Evolutionary conservation across 345 rosid species (phyloP), one percentile per base, ranked within the genome.

Genomic region (Eucalyptus cladocalyx): DNA sequence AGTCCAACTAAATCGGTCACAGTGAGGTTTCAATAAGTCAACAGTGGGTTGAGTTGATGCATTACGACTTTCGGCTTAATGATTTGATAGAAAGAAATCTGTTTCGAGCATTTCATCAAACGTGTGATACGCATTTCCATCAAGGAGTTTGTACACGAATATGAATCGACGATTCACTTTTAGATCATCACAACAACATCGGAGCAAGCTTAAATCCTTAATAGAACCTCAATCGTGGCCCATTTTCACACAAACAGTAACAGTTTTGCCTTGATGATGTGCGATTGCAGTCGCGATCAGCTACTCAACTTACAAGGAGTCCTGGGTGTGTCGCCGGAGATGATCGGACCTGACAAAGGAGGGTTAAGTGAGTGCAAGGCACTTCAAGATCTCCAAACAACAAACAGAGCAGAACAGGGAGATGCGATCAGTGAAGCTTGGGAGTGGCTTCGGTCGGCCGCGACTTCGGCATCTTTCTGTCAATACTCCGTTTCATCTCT

Each of bases 1-100:
- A 49, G 14, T 49, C 51, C 51, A 5, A 49, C 0, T 49, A 0
- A 49, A 49, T 0, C 51, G 0, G 51, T 2, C 51, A 49, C 0
- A 49, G 0, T 5, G 51, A 49, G 51, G 1, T 49, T 0, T 49
- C 6, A 49, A 48, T 14, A 49, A 49, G 3, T 2, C 51, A 49
- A 49, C 17, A 49, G 14, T 49, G 6, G 14, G 51, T 49, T 49
- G 51, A 49, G 51, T 49, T 49, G 50, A 49, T 49, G 0, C 0
- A 49, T 49, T 49, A 49, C 51, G 17, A 14, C 51, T 49, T 49
- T 49, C 3, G 51, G 51, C 51, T 49, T 17, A 51, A 51, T 51
- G 56, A 17, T 51, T 1, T 17, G 18, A 51, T 17, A 17, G 56
- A 51, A 51, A 51, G 9, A 17, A 8, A 51, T 51, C 23, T 51